phyloP scores from a whole-genome alignment of 495 filamentous ascomycete species.

The Aspergillus mulundensis region DNA sequence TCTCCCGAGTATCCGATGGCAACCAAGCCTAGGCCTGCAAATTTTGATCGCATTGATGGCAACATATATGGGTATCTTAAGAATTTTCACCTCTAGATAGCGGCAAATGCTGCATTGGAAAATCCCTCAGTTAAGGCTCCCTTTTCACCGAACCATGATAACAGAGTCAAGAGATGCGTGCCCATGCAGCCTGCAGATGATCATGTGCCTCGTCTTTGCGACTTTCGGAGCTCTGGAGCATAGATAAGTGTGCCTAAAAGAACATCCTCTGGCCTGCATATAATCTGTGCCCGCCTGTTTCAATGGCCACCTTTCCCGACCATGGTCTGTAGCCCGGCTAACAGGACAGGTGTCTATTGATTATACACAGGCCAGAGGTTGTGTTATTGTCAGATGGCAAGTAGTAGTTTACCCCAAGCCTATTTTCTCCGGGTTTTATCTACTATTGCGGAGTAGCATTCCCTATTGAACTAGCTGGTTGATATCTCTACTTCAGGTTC shows the following conservation, averaged over 20 bases:
- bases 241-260: too few species aligned
- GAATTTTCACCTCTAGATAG: slow-evolving; percentile 4
- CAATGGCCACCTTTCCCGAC: too few species aligned
- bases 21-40: slow-evolving; percentile 13
- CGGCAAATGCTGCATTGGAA: background rate
- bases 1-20: slow-evolving; percentile 24
- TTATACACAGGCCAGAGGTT: too few species aligned
- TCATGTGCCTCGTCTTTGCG: background rate
- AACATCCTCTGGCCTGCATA: too few species aligned
- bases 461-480: background rate
- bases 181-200: background rate
- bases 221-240: too few species aligned
- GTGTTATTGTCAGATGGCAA: background rate
- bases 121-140: background rate
- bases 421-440: background rate
- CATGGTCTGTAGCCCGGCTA: too few species aligned
- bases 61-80: background rate
- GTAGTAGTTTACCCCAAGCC: background rate
- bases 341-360: too few species aligned
- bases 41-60: background rate
- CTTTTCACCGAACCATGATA: slow-evolving; percentile 7
- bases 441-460: background rate
- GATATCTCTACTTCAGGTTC: background rate
- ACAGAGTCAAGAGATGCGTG: background rate
- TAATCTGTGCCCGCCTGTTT: too few species aligned